These are phyloP conservation scores for Elsinoe australis DNA, from an alignment of 2,329 filamentous ascomycete genomes.

Conservation along the genomic window DNA sequence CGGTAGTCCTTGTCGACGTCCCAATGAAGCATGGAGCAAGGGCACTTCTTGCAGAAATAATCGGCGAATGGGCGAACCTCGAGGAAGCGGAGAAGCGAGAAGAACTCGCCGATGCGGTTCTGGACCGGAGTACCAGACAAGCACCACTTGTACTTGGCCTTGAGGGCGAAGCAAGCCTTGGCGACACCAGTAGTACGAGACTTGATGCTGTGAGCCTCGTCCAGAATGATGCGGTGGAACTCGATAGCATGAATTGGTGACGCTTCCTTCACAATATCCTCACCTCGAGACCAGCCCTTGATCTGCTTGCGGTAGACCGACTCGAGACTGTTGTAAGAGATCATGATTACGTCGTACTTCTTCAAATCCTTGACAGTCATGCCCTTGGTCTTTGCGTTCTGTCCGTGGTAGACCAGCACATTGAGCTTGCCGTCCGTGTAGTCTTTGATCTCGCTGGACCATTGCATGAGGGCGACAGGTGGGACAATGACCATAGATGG, in stretches of 20 bases:
- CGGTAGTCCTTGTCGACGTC: slow-evolving; percentile 61
- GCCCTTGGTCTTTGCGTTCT: slow-evolving; percentile 72
- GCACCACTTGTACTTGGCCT: slow-evolving; percentile 88
- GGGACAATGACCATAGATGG: slow-evolving; percentile 86
- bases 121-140: slow-evolving; percentile 91
- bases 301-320: slow-evolving; percentile 87
- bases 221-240: slow-evolving; percentile 86
- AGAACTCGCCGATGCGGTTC: slow-evolving; percentile 95
- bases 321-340: slow-evolving; percentile 88
- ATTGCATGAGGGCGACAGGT: slow-evolving; percentile 91
- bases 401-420: slow-evolving; percentile 83
- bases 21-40: slow-evolving; percentile 80
- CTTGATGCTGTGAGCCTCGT: slow-evolving; percentile 95
- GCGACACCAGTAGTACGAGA: slow-evolving; percentile 82
- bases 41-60: slow-evolving; percentile 85
- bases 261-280: slow-evolving; percentile 71
- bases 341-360: slow-evolving; percentile 88
- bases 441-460: slow-evolving; percentile 53
- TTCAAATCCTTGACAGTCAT: slow-evolving; percentile 67
- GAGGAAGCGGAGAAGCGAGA: slow-evolving; percentile 86
- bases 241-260: slow-evolving; percentile 70
- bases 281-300: slow-evolving; percentile 77
- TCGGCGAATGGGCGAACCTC: slow-evolving; percentile 82
- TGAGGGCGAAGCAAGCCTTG: slow-evolving; percentile 86
- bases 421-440: slow-evolving; percentile 86